Evolutionary conservation across 2,329 filamentous ascomycete genomes (phyloP).

Genomic region (Calonectria hongkongensis): DNA sequence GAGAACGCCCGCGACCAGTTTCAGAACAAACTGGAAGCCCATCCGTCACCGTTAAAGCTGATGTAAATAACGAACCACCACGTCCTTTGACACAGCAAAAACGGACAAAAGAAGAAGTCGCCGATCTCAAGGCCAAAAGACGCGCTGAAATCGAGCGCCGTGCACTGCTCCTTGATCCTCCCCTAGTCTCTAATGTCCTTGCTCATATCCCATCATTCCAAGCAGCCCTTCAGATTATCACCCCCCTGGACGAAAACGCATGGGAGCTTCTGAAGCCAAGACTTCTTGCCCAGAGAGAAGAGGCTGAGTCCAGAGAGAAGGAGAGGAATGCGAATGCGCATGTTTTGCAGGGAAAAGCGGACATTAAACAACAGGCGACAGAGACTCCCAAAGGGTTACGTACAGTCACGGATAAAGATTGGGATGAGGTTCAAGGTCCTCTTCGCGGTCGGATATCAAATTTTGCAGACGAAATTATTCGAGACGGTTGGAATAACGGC

Average conservation of each 20-base stretch:
- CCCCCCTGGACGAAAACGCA: slow-evolving; percentile 79
- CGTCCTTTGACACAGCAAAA: slow-evolving; percentile 59
- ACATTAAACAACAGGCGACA: slow-evolving; percentile 16
- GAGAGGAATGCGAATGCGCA: slow-evolving; percentile 58
- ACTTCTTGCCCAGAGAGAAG: slow-evolving; percentile 78
- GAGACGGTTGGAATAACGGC: slow-evolving; percentile 78
- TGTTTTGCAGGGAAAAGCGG: slow-evolving; percentile 59
- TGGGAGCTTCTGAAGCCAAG: slow-evolving; percentile 83
- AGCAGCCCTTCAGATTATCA: slow-evolving; percentile 81
- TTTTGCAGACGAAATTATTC: slow-evolving; percentile 83
- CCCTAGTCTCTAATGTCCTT: slow-evolving; percentile 77
- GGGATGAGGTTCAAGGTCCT: slow-evolving; percentile 82
- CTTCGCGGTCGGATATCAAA: slow-evolving; percentile 78
- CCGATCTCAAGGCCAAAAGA: slow-evolving; percentile 77
- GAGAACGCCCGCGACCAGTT: slow-evolving; percentile 32
- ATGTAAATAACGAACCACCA: slow-evolving; percentile 30
- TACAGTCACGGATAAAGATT: slow-evolving; percentile 79
- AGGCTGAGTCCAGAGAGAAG: slow-evolving; percentile 76
- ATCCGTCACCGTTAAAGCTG: slow-evolving; percentile 23
- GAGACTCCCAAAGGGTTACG: slow-evolving; percentile 53
- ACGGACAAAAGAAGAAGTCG: slow-evolving; percentile 77
- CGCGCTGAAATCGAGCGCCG: slow-evolving; percentile 83
- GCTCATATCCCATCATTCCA: slow-evolving; percentile 84
- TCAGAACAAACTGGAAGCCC: slow-evolving; percentile 28
- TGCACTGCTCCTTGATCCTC: slow-evolving; percentile 79